These are phyloP conservation scores for Arabidopsis hybrid DNA, from an alignment of 441 rosid species.

Conservation along the genomic window DNA sequence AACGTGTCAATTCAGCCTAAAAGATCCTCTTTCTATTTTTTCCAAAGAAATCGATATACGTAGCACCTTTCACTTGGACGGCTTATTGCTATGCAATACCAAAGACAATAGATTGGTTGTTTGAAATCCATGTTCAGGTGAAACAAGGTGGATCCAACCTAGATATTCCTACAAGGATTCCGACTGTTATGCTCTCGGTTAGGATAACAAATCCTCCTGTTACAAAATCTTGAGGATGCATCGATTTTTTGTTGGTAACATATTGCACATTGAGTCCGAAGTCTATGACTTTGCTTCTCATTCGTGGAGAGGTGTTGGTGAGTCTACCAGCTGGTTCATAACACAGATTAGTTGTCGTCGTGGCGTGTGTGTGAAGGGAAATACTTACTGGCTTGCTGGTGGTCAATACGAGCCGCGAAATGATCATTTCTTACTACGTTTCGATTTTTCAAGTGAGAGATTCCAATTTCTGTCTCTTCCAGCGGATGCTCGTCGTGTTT, in stretches of 20 bases:
- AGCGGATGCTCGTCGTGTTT: not conserved
- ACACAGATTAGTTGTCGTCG: not conserved
- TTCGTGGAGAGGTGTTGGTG: conserved; percentile 24
- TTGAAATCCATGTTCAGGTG: conserved; percentile 14
- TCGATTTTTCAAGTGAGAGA: conserved; percentile 23
- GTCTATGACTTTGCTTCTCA: conserved; percentile 29
- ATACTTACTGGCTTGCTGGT: conserved; percentile 4
- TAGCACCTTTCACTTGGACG: not conserved
- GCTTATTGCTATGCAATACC: conserved; percentile 26
- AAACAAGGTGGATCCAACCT: conserved; percentile 25
- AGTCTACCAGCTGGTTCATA: not conserved
- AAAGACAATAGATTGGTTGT: conserved; percentile 13
- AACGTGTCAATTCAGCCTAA: conserved; percentile 12
- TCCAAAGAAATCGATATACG: not conserved
- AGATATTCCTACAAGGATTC: not conserved
- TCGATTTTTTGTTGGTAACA: not conserved
- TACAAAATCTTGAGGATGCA: conserved; percentile 20
- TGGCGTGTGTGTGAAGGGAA: conserved; percentile 19
- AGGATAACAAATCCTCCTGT: not conserved
- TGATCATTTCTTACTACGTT: not conserved
- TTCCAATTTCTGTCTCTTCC: not conserved
- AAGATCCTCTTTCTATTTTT: not conserved
- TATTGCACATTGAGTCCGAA: not conserved
- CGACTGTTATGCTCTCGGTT: not conserved
- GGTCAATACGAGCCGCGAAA: not conserved